phyloP scores from a whole-genome alignment of 768 basidiomycete species.

The Crepidotus variabilis region DNA sequence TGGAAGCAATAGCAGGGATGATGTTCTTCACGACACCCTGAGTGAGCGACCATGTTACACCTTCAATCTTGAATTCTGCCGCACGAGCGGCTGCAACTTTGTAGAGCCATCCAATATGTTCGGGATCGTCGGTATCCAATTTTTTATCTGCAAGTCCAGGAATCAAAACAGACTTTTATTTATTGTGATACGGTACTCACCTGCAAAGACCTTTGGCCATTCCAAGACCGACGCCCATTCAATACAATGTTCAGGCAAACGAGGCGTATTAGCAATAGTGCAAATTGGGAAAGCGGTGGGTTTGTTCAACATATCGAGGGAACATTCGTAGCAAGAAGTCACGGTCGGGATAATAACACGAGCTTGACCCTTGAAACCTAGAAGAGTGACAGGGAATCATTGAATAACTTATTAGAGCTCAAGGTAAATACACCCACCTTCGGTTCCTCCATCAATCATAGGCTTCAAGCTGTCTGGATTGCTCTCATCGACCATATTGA shows the following conservation, averaged over 20 bases:
- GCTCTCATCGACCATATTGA: conserved; percentile 91
- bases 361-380: conserved; percentile 98
- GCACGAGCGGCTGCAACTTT: conserved; percentile 78
- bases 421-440: conserved; percentile 52
- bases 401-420: background rate
- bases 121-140: conserved; percentile 95
- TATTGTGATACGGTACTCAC: conserved; percentile 35
- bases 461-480: conserved; percentile 93
- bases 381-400: background rate
- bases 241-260: conserved; percentile 97
- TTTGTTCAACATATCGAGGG: conserved; percentile 97
- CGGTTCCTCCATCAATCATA: conserved; percentile 96
- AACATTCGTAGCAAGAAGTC: conserved; percentile 97
- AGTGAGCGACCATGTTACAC: conserved; percentile 95
- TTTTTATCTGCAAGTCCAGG: conserved; percentile 67
- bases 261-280: conserved; percentile 98
- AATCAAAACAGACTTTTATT: background rate
- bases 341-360: conserved; percentile 94
- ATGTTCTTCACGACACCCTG: conserved; percentile 99
- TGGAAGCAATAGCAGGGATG: conserved; percentile 97
- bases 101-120: conserved; percentile 94
- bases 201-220: conserved; percentile 93
- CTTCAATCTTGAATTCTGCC: conserved; percentile 94
- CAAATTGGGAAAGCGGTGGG: conserved; percentile 97
- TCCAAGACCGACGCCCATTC: conserved; percentile 99